phyloP scores from a whole-genome alignment of 1,284 basidiomycete genomes.

The Albatrellus sp. region DNA sequence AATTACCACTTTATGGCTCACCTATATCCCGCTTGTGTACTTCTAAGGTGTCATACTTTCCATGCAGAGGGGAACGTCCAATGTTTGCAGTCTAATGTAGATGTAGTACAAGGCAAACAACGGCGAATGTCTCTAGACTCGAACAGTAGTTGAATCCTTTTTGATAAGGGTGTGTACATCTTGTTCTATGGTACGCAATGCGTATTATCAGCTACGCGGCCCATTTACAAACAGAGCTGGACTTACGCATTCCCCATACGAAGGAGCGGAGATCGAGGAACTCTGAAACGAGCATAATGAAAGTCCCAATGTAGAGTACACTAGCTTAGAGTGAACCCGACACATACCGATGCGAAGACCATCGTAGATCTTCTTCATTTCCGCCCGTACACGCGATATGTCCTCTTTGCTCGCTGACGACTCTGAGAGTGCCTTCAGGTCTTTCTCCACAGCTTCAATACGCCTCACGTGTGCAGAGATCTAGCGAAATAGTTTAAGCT shows the following conservation, averaged over 20 bases:
- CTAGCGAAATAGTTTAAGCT: slow-evolving; percentile 23
- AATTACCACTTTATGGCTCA: too few relatives aligned
- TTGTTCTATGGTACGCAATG: slow-evolving; percentile 42
- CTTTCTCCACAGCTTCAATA: slow-evolving; percentile 83
- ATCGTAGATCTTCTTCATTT: slow-evolving; percentile 80
- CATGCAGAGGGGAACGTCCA: too few relatives aligned
- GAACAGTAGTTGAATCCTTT: slow-evolving; percentile 53
- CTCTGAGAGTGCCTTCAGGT: slow-evolving; percentile 65
- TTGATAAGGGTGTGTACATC: slow-evolving; percentile 65
- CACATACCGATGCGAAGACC: slow-evolving; percentile 62
- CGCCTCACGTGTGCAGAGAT: slow-evolving; percentile 75
- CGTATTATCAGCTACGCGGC: neutral
- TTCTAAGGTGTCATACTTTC: too few relatives aligned
- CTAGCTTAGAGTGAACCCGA: neutral
- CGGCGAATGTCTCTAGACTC: slow-evolving; percentile 25
- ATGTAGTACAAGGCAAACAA: neutral
- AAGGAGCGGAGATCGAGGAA: slow-evolving; percentile 66
- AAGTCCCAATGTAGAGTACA: too few relatives aligned
- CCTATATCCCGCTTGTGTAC: too few relatives aligned
- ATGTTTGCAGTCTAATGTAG: neutral
- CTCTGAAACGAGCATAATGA: slow-evolving; percentile 27
- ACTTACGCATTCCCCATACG: slow-evolving; percentile 78
- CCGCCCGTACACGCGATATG: slow-evolving; percentile 56
- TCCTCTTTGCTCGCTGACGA: slow-evolving; percentile 68
- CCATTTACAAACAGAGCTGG: neutral